Conservation (phyloP, 768 basidiomycete species). For the Pisolithus orientalis region DNA sequence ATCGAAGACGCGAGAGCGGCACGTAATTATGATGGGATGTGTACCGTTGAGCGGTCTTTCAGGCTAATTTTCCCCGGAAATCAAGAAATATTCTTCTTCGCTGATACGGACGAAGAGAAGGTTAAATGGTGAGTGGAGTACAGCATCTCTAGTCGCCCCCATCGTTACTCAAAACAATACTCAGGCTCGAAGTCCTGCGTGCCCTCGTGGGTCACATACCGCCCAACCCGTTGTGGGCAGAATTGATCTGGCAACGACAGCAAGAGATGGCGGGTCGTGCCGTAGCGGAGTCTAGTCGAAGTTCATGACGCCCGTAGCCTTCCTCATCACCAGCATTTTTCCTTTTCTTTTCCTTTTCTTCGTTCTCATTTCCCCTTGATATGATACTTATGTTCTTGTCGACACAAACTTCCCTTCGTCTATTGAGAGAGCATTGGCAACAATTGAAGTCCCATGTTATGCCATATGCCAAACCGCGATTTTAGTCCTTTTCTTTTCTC, state of each 20-base stretch:
- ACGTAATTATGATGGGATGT: constrained; percentile 55
- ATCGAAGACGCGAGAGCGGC: constrained; percentile 53
- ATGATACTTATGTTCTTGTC: too few relatives aligned
- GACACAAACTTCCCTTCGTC: too few relatives aligned
- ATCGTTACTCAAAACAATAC: neutral
- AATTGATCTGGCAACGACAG: constrained; percentile 82
- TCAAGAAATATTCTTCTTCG: constrained; percentile 83
- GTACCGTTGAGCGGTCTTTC: constrained; percentile 79
- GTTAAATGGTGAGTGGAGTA: constrained; percentile 61
- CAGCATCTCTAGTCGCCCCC: neutral
- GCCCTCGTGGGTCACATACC: constrained; percentile 87
- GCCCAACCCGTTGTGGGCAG: constrained; percentile 90
- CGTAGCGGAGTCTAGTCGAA: neutral
- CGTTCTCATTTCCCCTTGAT: too few relatives aligned
- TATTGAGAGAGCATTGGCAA: neutral
- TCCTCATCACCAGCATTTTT: neutral
- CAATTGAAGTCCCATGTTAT: neutral
- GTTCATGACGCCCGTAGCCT: neutral
- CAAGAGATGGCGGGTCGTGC: constrained; percentile 32
- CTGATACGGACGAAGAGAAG: constrained; percentile 88
- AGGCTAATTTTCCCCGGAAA: constrained; percentile 70
- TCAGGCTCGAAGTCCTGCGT: constrained; percentile 79
- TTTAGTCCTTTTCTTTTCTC: neutral
- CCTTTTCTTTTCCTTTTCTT: neutral
- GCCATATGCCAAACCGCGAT: neutral